phyloP scores from a whole-genome alignment of 1,284 basidiomycete genomes.

The Ustilago hordei region DNA sequence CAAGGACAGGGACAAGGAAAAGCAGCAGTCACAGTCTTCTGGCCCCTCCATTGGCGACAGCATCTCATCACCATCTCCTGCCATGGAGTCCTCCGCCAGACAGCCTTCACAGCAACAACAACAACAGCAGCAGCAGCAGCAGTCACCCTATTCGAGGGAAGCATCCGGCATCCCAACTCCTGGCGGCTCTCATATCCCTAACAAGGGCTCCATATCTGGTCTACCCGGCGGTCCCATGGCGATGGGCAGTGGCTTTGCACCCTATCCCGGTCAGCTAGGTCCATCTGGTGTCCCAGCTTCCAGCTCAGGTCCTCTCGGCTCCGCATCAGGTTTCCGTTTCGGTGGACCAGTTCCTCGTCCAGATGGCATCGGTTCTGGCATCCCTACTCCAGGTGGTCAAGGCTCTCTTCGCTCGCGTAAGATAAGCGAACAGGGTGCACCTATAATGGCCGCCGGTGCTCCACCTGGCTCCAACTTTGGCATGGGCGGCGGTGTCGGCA shows the following conservation, averaged over 20 bases:
- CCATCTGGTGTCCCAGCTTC: constrained; percentile 39
- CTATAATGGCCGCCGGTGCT: constrained; percentile 19
- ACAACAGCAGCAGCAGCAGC: constrained; percentile 37
- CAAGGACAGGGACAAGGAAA: constrained; percentile 45
- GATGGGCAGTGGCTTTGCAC: constrained; percentile 42
- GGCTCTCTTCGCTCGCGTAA: constrained; percentile 48
- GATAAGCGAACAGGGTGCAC: constrained; percentile 48
- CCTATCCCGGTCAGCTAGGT: constrained; percentile 22
- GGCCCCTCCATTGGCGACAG: constrained; percentile 38
- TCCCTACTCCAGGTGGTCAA: constrained; percentile 51
- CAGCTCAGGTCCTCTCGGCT: constrained; percentile 43
- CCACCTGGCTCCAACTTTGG: constrained; percentile 26
- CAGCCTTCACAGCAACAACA: constrained; percentile 23
- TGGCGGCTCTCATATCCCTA: constrained; percentile 41
- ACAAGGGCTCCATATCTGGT: constrained; percentile 53
- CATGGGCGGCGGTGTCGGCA: constrained; percentile 24
- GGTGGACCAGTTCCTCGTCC: constrained; percentile 52
- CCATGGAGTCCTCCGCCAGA: constrained; percentile 34
- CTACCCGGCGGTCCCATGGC: constrained; percentile 33
- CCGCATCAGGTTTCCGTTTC: constrained; percentile 61
- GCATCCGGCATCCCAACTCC: constrained; percentile 40
- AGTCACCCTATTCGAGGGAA: constrained; percentile 26
- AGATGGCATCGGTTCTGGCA: constrained; percentile 48
- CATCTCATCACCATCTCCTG: constrained; percentile 44
- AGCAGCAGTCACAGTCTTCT: constrained; percentile 19